Conservation (phyloP, 306 rosid genomes). For the Alnus glutinosa region DNA sequence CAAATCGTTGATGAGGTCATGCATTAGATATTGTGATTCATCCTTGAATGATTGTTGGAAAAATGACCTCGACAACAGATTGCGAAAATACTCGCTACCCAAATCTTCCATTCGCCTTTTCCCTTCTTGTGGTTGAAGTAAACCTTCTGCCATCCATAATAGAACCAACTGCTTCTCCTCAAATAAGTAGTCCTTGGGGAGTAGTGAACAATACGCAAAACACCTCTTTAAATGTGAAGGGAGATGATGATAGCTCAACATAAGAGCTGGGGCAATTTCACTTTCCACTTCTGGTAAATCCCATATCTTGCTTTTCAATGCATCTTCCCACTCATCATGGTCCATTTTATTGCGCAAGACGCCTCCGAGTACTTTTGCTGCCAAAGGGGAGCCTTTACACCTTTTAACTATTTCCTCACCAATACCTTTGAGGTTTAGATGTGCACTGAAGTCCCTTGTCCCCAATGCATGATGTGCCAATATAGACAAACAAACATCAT, state of each 20-base stretch:
- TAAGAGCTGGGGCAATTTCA: neutral
- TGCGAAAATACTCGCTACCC: neutral
- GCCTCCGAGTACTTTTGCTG: constrained; percentile 9
- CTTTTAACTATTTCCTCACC: neutral
- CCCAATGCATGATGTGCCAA: constrained; percentile 12
- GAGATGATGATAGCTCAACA: constrained; percentile 10
- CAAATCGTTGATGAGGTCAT: constrained; percentile 15
- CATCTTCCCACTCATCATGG: neutral
- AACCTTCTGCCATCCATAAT: constrained; percentile 1
- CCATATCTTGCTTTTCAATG: neutral
- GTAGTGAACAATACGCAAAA: constrained; percentile 15
- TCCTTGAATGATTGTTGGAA: neutral
- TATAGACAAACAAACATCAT: constrained; percentile 8
- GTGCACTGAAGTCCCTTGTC: neutral
- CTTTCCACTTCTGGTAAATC: neutral
- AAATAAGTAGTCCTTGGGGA: neutral
- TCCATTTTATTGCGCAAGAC: neutral
- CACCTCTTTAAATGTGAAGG: constrained; percentile 7
- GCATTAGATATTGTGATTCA: neutral
- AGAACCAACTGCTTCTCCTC: neutral
- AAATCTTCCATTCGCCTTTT: neutral
- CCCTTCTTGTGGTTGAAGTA: neutral
- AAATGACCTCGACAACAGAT: neutral
- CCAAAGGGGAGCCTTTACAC: constrained; percentile 6
- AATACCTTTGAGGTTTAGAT: neutral